Evolutionary conservation across 1,284 basidiomycete species (phyloP), one percentile per base, ranked within the genome.

Genomic region (Sanghuangporus baumii): DNA sequence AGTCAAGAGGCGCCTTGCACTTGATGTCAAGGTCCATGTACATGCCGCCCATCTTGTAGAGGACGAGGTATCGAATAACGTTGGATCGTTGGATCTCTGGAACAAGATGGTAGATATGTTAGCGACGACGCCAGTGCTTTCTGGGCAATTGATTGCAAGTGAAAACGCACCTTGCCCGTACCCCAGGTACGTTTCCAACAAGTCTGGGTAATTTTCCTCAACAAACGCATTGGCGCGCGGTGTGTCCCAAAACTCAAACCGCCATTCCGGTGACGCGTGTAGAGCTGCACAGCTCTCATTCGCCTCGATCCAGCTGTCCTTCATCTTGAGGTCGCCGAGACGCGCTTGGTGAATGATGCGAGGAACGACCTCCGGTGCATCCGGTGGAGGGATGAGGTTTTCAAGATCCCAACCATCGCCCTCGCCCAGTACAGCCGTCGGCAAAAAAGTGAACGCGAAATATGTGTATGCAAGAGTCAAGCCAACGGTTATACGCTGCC

Each of bases 21-120:
- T 59, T 59, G 46, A 59, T 51, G 26, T 59, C 57, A 31, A 59
- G 43, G 36, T 59, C 57, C 8, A 59, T 16, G 37, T 59, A 59
- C 2, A 59, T 59, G 18, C 57, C 57, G 31, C 57, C 57, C 26
- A 59, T 59, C 38, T 59, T 59, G 47, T 59, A 59, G 11, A 59
- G 37, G 0, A 59, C 38, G 47, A 59, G 57, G 47, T 59, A 59
- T 3, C 57, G 57, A n/a, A 59, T 59, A 36, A 59, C 57, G 57
- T 59, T 59, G 46, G 57, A 59, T n/a, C 57, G 40, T 51, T 59
- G 57, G 47, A 59, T 59, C 34, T 59, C 57, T 59, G 57, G 9
- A n/a, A 16, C 9, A 34, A 12, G 40, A 41, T 9, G 40, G n/a
- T 2, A n/a, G n/a, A 20, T 2, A 18, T 16, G 26, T 47, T 36